phyloP scores from a whole-genome alignment of 2,329 filamentous ascomycete species.

The Hysterium pulicare region DNA sequence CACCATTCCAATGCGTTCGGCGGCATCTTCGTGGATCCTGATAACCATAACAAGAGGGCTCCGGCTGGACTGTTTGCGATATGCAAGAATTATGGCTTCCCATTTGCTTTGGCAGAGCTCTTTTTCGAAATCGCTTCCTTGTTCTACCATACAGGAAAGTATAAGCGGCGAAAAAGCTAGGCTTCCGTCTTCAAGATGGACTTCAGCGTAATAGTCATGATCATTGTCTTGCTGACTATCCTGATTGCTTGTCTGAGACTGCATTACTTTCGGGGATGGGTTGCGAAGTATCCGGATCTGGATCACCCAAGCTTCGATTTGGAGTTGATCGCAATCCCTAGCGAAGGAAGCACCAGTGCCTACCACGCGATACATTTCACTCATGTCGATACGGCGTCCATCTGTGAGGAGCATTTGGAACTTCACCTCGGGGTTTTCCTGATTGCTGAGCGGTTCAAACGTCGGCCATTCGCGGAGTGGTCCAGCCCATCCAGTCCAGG shows the following conservation, averaged over 20 bases:
- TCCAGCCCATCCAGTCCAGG: slow-evolving; percentile 2
- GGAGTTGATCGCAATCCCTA: not conserved
- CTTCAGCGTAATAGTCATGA: not conserved
- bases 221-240: not conserved
- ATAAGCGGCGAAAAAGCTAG: not conserved
- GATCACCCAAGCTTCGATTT: not conserved
- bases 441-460: not conserved
- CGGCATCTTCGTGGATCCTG: not conserved
- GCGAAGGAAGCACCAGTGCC: not conserved
- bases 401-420: not conserved
- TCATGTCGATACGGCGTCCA: not conserved
- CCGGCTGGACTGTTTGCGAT: not conserved
- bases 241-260: not conserved
- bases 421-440: slow-evolving; percentile 1
- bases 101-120: not conserved
- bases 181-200: not conserved
- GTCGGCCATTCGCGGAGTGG: not conserved
- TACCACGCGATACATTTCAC: not conserved
- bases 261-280: not conserved
- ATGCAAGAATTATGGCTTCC: not conserved
- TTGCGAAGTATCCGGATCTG: not conserved
- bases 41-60: slow-evolving; percentile 1
- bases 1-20: slow-evolving; percentile 1
- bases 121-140: not conserved
- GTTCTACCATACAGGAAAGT: not conserved